A percentile compares a stretch with the other conserved stretches of the same genome.
phyloP scores from a whole-genome alignment of 495 filamentous ascomycete genomes.

The Massariosphaeria phaeospora region DNA sequence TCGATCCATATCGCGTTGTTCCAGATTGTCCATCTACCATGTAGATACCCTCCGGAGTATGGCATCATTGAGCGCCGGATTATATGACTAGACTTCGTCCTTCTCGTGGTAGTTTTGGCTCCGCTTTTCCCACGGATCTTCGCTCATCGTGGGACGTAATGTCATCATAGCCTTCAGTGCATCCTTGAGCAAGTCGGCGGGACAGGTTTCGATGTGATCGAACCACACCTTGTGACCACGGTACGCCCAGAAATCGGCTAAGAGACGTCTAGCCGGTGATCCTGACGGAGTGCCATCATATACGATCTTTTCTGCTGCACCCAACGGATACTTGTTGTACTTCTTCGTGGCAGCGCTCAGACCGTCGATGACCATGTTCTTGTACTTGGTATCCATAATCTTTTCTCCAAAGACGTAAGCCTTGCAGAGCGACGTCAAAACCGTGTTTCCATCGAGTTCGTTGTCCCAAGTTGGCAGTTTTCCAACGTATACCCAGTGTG shows the following conservation, averaged over 20 bases:
- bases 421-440: background rate
- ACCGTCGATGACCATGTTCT: constrained; percentile 6
- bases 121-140: too few relatives aligned
- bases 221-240: background rate
- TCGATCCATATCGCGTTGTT: too few relatives aligned
- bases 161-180: background rate
- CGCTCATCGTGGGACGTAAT: too few relatives aligned
- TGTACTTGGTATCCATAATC: constrained; percentile 11
- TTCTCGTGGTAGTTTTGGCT: too few relatives aligned
- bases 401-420: constrained; percentile 16
- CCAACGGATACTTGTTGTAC: background rate
- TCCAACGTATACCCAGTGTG: background rate
- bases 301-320: background rate
- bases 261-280: background rate
- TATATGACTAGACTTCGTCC: too few relatives aligned
- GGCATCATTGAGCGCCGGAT: too few relatives aligned
- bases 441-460: too few relatives aligned
- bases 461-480: background rate
- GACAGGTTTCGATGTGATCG: background rate
- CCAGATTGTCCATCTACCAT: too few relatives aligned
- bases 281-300: constrained; percentile 4
- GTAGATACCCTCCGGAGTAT: too few relatives aligned
- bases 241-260: constrained; percentile 1
- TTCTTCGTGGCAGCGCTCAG: background rate
- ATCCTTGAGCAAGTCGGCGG: background rate